These are phyloP conservation scores for Solanum okadae DNA, from an alignment of 257 asterid genomes.

Conservation along the genomic window DNA sequence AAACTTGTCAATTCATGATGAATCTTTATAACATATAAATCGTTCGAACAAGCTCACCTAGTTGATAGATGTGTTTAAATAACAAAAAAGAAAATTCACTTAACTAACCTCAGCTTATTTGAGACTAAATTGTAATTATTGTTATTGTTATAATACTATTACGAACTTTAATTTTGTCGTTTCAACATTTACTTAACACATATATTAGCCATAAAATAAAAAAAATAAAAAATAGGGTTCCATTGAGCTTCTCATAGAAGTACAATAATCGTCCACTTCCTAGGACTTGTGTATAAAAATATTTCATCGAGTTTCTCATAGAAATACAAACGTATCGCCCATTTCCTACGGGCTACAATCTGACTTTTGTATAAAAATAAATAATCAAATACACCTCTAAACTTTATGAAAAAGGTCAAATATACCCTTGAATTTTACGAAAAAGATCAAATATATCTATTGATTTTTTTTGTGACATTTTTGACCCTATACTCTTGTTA, in stretches of 20 bases:
- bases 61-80: not conserved
- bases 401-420: not conserved
- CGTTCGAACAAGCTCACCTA: too few species aligned
- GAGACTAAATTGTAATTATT: not conserved
- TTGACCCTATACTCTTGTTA: not conserved
- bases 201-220: too few species aligned
- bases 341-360: too few species aligned
- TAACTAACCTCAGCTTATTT: not conserved
- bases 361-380: not conserved
- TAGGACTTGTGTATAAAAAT: too few species aligned
- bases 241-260: not conserved
- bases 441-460: not conserved
- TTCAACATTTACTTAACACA: too few species aligned
- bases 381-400: not conserved
- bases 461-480: not conserved
- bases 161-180: rapidly evolving
- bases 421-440: too few species aligned
- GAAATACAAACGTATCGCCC: not conserved
- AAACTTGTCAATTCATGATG: too few species aligned
- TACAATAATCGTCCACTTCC: not conserved
- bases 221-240: not conserved
- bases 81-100: too few species aligned
- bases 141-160: too few species aligned
- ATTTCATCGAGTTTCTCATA: not conserved
- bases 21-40: too few species aligned